Evolutionary conservation across 106 monocot genomes (phyloP), one percentile per base, ranked within the genome.

Genomic region (Hemerocallis citrina): DNA sequence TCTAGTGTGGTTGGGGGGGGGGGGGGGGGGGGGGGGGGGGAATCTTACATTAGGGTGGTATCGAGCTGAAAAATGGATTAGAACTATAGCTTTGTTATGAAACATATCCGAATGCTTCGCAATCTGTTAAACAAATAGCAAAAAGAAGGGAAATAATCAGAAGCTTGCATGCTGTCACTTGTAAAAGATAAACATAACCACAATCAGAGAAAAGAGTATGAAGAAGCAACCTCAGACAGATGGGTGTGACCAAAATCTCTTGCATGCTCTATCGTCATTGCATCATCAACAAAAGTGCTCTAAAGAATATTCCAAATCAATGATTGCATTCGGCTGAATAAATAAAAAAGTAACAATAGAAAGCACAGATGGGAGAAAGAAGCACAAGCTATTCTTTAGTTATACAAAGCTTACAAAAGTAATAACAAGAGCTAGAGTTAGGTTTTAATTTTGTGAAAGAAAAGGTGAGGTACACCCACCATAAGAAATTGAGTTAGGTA

Each of bases 61-160:
- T 45, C 89, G 74, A 67, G 93, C 93, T 35, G 93, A 94, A 71
- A 94, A 94, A 74, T 94, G 93, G 50, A 89, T 83, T 7, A 94
- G 70, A 46, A 94, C 64, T 48, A 94, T 86, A 9, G 89, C 93
- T 70, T 88, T 94, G 68, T 94, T 94, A 47, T 80, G 60, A 40
- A 81, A 86, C 52, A 54, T 85, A 21, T 85, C 80, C 3, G 74
- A 79, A 71, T 70, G 55, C 48, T 38, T 60, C 23, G 62, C 65
- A 52, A 94, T 89, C 93, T 94, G 66, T 29, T 10, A 24, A 52
- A 35, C 17, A 34, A 13, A 4, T 52, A 57, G 63, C 27, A 57
- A 54, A 33, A 7, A 30, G 33, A 68, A 60, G 31, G 7, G 32
- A 33, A 17, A 30, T 11, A 10, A 43, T 60, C 7, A 48, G 14